Base-by-base conservation (phyloP, 805 yeast species). In the Candida vaughaniae region DNA sequence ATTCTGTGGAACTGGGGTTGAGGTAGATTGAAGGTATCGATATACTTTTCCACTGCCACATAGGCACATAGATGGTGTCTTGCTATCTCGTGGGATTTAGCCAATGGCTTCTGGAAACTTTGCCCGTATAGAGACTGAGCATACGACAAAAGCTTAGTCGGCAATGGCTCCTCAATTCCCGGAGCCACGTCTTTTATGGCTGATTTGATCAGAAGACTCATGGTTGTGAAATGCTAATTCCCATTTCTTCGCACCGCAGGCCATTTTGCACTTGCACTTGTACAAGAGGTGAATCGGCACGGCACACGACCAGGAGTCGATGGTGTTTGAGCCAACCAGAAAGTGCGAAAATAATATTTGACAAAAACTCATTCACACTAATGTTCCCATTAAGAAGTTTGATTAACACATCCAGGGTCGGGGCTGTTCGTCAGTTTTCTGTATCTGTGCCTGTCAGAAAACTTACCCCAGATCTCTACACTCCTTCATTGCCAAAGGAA, bases 61-160 rank as follows among this genome's bases (percentile, higher is more conserved):
- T 63, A 76, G 4, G 88, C 84, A 54, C 88, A 80, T 9, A 85
- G 54, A 53, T 84, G 90, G 38, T 71, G 71, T 36, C 91, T 63
- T 1, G 87, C 88, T 2, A 74, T 62, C 45, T 84, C 90, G 35
- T 78, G 75, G 26, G 68, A 68, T 17, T 70, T 69, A 10, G 76
- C 70, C 16, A 83, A 54, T 2, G 60, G 54, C 45, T 72, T 69
- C 38, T 67, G 75, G n/a, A 82, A 64, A 15, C 82, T 71, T 1
- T 73, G 56, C 43, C 63, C 66, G 49, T 80, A 78, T 10, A 79
- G 51, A 3, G 73, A 66, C 23, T 61, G 73, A 5, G 45, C 39
- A 22, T 33, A 42, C 14, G 65, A 52, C 9, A 66, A 49, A 20
- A 78, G 52, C 28, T 60, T 55, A 5, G 58, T 53, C 0, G 81